Base-by-base conservation (phyloP, 2,329 filamentous ascomycete species). In the Karstenula rhodostoma region DNA sequence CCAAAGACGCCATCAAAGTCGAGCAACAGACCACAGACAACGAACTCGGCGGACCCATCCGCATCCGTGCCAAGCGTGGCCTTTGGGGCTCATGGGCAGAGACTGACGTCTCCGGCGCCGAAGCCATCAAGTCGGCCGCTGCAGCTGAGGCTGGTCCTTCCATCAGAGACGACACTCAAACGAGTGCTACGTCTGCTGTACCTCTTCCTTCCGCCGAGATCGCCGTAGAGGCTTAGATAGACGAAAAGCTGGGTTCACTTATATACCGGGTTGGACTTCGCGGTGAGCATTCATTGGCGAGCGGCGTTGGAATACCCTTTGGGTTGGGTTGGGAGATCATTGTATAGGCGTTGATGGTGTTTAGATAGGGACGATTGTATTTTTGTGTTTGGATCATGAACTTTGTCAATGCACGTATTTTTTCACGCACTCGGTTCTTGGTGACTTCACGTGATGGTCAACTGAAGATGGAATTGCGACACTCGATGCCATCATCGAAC, bases 61-160 rank as follows among this genome's bases (percentile, higher is more conserved):
- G 90, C 60, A 91, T 99, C 60, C 86, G 93, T 67, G 93, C 91
- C 60, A 99, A 99, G 86, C 87, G 92, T 69, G 94, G 92, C n/a
- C 88, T 99, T 2, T 99, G 95, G 94, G 95, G 94, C 55, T 89
- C 90, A 40, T 99, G 95, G 95, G 95, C 95, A 0, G 95, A 98
- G 83, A 84, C 83, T 60, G 80, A 81, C 52, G 82, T 83, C 50
- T 80, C 80, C 35, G 84, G 82, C 48, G 83, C 83, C 61, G 73
- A 79, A 51, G 76, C 75, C 50, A 69, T 59, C 58, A 69, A 73
- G 49, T 66, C 69, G 58, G 71, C 70, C 1, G 73, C 72, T 48
- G 69, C 70, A 43, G 68, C 70, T 49, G 37, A 73, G 53, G 65
- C 71, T 44, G 68, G 51, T 60, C 70, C 70, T 1, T 72, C 72